Evolutionary conservation across 495 filamentous ascomycete genomes (phyloP).

Genomic region (Lentithecium fluviatile): DNA sequence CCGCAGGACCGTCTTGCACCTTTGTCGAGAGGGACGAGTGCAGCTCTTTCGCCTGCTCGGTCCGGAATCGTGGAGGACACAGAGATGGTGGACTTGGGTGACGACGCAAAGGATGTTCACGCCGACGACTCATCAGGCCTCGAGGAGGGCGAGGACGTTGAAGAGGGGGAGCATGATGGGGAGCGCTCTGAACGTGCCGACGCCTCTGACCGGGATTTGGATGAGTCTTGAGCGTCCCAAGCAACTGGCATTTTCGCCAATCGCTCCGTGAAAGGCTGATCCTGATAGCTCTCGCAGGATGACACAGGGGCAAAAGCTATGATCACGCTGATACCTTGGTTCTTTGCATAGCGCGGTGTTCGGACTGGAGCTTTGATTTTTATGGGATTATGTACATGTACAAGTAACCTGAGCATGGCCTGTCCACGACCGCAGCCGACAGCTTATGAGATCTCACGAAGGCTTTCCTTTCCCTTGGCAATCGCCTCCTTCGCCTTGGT

Average conservation of each 20-base stretch:
- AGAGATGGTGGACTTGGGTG: constrained; percentile 42
- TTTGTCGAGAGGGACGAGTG: constrained; percentile 39
- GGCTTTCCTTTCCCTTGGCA: constrained; percentile 37
- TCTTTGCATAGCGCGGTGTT: constrained; percentile 27
- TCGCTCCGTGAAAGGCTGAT: not conserved
- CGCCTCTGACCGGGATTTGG: constrained; percentile 61
- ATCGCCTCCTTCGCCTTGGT: constrained; percentile 45
- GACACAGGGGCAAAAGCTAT: too few relatives aligned
- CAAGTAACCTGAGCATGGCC: not conserved
- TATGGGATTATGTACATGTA: not conserved
- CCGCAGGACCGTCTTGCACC: constrained; percentile 37
- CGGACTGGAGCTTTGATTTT: not conserved
- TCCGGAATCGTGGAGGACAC: constrained; percentile 26
- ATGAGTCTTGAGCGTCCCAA: constrained; percentile 44
- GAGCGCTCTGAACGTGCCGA: constrained; percentile 6
- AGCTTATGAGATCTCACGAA: constrained; percentile 36
- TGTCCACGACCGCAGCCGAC: not conserved
- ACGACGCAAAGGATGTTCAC: constrained; percentile 40
- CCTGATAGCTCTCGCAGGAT: not conserved
- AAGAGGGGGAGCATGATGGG: constrained; percentile 36
- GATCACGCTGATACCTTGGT: not conserved
- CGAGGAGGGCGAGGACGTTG: constrained; percentile 67
- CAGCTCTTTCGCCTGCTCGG: constrained; percentile 42
- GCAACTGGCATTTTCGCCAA: too few relatives aligned
- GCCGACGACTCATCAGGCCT: constrained; percentile 55